phyloP scores from a whole-genome alignment of 2,329 filamentous ascomycete genomes.

The Penicillium crustosum region DNA sequence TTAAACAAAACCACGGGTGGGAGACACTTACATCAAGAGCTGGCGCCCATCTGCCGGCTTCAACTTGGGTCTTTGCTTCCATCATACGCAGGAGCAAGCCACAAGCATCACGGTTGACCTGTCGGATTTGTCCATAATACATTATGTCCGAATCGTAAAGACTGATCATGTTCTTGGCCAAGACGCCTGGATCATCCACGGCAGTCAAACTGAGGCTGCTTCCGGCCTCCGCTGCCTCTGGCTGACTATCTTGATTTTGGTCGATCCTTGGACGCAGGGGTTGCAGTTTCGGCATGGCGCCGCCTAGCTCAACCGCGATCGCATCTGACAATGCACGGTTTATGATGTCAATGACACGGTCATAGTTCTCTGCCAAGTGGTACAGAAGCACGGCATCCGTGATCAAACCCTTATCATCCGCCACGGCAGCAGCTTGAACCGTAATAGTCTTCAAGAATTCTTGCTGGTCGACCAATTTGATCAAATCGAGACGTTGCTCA shows the following conservation, averaged over 20 bases:
- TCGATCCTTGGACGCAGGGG: slow-evolving; percentile 70
- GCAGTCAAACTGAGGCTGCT: slow-evolving; percentile 62
- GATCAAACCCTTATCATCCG: slow-evolving; percentile 88
- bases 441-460: slow-evolving; percentile 93
- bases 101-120: slow-evolving; percentile 59
- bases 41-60: slow-evolving; percentile 58
- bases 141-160: slow-evolving; percentile 63
- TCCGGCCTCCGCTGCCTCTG: slow-evolving; percentile 41
- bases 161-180: slow-evolving; percentile 62
- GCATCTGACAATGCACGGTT: slow-evolving; percentile 89
- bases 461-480: slow-evolving; percentile 74
- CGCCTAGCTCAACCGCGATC: slow-evolving; percentile 79
- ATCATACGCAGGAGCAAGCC: slow-evolving; percentile 61
- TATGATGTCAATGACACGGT: slow-evolving; percentile 86
- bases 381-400: slow-evolving; percentile 94
- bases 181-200: slow-evolving; percentile 64
- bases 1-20: slow-evolving; percentile 1
- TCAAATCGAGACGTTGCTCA: slow-evolving; percentile 77
- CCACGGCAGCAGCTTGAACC: slow-evolving; percentile 83
- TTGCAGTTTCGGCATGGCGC: slow-evolving; percentile 73
- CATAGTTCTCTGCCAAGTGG: slow-evolving; percentile 91
- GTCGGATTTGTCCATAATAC: slow-evolving; percentile 61
- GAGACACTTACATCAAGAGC: slow-evolving; percentile 62
- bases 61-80: slow-evolving; percentile 59
- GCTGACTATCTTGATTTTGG: slow-evolving; percentile 17